Evolutionary conservation across 192 early-diverging fungal species (phyloP).

Genomic region (Piromyces finnis): DNA sequence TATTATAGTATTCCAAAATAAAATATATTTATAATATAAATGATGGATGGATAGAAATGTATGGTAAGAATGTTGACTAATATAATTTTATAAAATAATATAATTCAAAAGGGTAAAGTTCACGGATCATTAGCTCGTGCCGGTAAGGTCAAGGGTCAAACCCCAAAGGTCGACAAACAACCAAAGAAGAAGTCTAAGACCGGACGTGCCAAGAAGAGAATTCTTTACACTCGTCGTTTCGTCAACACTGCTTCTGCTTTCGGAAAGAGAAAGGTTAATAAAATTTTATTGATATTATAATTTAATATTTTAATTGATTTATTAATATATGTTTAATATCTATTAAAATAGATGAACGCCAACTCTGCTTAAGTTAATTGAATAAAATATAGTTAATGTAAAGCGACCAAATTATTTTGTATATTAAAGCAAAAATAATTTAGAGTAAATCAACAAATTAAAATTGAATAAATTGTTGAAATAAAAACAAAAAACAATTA

Average conservation of each 20-base stretch:
- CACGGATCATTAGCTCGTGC: constrained; percentile 99
- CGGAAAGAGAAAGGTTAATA: constrained; percentile 73
- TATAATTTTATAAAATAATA: too few species aligned
- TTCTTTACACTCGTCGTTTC: constrained; percentile 92
- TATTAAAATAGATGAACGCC: neutral
- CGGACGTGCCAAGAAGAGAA: constrained; percentile 91
- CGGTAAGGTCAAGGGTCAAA: constrained; percentile 99
- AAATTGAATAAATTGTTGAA: neutral
- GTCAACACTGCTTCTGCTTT: constrained; percentile 75
- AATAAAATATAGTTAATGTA: neutral
- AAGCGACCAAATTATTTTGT: neutral
- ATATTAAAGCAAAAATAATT: neutral
- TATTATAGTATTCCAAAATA: too few species aligned
- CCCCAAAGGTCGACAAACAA: constrained; percentile 92
- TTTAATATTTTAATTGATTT: too few species aligned
- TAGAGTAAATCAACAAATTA: neutral
- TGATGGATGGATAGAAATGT: too few species aligned
- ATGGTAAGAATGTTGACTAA: too few species aligned
- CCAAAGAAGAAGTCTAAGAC: constrained; percentile 82
- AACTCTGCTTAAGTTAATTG: neutral
- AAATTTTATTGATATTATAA: neutral
- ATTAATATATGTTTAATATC: too few species aligned
- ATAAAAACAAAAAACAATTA: neutral
- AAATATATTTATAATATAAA: too few species aligned
- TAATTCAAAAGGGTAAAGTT: constrained; percentile 78